Evolutionary conservation across 805 yeast species (phyloP), one percentile per base, ranked within the genome.

Genomic region (Debaryomyces castellii): DNA sequence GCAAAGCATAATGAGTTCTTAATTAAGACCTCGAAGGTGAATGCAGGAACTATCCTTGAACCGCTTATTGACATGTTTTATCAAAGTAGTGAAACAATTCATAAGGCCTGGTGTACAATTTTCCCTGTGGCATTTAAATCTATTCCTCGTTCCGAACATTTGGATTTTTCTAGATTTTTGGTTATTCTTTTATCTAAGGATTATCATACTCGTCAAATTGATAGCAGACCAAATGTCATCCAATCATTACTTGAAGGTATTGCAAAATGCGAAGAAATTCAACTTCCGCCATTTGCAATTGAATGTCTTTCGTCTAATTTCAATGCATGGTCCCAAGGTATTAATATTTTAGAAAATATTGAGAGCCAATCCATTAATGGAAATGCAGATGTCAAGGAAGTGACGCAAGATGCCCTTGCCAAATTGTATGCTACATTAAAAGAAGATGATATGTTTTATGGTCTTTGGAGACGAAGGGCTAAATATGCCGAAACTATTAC

Each of bases 381-480:
- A 24, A 88, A 85, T 55, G 75, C 81, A 9, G 84, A 84, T 48
- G 88, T 92, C 12, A 77, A 84, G 21, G 97, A 91, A 47, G 84
- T 90, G 2, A 89, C 88, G 46, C 84, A 86, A 50, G 98, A 94
- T 67, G 96, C 99, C 0, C 67, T 94, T 37, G 81, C 90, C 28
- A 97, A 95, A 66, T 71, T 92, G 63, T 94, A 92, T 57, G 84
- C 96, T 4, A 81, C 86, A 7, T 67, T 94, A 43, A 95, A 89
- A 55, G 99, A 94, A 57, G 96, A 89, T 44, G 99, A 94, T 58
- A 87, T 92, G 91, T 94, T 91, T 62, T 94, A 94, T 62, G 99
- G 99, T 3, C 75, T 90, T 53, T 94, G 99, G 99, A 82, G 98
- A 69, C 78, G 98, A 63, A 78, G 97, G 47, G 96, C 98, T 6